phyloP scores from a whole-genome alignment of 2,329 filamentous ascomycete species.

The Sporothrix inflata region DNA sequence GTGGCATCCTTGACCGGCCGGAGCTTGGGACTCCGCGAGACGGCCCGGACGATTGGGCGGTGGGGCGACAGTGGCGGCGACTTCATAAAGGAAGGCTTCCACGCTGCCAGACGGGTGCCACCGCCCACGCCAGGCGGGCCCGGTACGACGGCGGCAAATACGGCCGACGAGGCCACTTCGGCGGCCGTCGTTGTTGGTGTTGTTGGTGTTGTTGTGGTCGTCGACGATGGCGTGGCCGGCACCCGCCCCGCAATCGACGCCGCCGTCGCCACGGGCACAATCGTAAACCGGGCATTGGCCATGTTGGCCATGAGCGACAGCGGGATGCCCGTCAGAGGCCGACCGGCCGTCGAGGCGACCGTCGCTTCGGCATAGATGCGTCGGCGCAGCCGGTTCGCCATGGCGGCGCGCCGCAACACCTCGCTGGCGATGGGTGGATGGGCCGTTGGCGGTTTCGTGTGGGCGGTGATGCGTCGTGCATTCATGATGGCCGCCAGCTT shows the following conservation, averaged over 20 bases:
- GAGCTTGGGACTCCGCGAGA: slow-evolving; percentile 34
- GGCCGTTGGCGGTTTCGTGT: not conserved
- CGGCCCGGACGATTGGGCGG: slow-evolving; percentile 27
- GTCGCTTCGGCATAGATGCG: slow-evolving; percentile 48
- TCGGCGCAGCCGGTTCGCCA: slow-evolving; percentile 63
- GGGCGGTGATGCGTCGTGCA: slow-evolving; percentile 28
- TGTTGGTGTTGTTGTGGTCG: not conserved
- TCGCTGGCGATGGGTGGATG: slow-evolving; percentile 39
- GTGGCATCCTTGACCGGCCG: slow-evolving; percentile 36
- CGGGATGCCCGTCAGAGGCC: slow-evolving; percentile 34
- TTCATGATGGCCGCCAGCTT: slow-evolving; percentile 52
- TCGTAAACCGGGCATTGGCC: slow-evolving; percentile 15
- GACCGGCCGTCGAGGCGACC: slow-evolving; percentile 26
- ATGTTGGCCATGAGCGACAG: slow-evolving; percentile 29
- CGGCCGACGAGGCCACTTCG: not conserved
- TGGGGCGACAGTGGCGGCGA: not conserved
- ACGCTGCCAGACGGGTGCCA: not conserved
- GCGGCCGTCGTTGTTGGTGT: not conserved
- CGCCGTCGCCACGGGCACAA: slow-evolving; percentile 17
- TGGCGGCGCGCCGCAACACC: slow-evolving; percentile 65
- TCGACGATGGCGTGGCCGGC: not conserved
- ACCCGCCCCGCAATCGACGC: not conserved
- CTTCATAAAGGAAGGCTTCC: not conserved
- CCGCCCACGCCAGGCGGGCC: not conserved
- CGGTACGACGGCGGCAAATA: not conserved